Percentiles rank a stretch among this genome's conserved stretches.
Evolutionary conservation across 176 grass and related monocot genomes (phyloP).

Genomic region (Carex parvula): DNA sequence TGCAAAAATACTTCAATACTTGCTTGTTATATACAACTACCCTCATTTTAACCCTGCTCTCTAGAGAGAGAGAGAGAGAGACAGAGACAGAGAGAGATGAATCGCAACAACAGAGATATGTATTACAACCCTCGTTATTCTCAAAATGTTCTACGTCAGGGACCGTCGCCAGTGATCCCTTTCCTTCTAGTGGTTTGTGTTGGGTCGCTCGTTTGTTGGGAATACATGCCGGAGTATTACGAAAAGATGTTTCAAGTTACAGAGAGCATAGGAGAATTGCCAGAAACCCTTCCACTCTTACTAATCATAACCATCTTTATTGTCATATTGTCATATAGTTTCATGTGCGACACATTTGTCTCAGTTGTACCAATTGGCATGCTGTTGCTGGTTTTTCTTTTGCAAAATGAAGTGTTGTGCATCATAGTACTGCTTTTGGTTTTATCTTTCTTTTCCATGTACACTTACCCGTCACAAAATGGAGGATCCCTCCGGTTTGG

Average conservation of each 20-base stretch:
- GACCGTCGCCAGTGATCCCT: slow-evolving; percentile 26
- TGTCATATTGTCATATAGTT: not conserved
- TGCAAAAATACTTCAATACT: not conserved
- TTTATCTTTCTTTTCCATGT: not conserved
- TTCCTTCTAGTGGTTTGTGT: slow-evolving; percentile 17
- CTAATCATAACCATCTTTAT: not conserved
- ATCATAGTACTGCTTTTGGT: slow-evolving; percentile 16
- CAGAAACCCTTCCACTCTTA: not conserved
- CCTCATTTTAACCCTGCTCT: not conserved
- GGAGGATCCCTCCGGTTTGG: not conserved
- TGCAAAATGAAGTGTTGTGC: slow-evolving; percentile 21
- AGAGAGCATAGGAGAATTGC: not conserved
- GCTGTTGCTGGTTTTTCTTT: slow-evolving; percentile 17
- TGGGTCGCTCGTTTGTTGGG: slow-evolving; percentile 5
- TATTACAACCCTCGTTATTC: not conserved
- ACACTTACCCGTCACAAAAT: not conserved
- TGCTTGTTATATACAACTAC: not conserved
- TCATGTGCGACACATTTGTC: slow-evolving; percentile 1
- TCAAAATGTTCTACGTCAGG: not conserved
- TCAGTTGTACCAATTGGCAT: not conserved
- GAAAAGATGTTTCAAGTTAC: not conserved
- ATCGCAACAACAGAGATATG: slow-evolving; percentile 14
- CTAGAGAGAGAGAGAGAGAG: not conserved
- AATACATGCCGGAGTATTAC: not conserved
- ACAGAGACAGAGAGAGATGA: not conserved